Percentiles rank a stretch among this genome's conserved stretches.
Evolutionary conservation across 225 moss, liverwort and hornwort species (phyloP).

Genomic region (Thuidium tamariscinum): DNA sequence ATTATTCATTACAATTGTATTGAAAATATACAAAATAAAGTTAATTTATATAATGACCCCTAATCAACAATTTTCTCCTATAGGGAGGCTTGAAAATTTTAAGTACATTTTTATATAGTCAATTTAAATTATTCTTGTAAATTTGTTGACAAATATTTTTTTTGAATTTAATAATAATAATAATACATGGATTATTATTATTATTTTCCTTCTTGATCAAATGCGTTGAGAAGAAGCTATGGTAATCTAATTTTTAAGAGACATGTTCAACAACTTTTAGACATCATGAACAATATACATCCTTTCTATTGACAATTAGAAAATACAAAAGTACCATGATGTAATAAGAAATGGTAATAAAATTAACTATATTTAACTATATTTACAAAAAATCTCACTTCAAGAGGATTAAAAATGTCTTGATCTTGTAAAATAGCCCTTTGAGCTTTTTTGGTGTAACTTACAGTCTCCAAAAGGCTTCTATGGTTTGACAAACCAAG

Average conservation of each 20-base stretch:
- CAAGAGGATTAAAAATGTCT: accelerated
- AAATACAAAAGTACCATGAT: neutral
- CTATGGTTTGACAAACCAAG: no score
- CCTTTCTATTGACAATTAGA: accelerated
- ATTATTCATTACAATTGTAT: accelerated
- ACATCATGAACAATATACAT: accelerated
- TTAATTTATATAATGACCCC: neutral
- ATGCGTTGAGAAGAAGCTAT: accelerated
- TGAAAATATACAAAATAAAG: neutral
- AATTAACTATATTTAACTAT: no score
- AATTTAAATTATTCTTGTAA: neutral
- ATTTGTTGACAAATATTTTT: neutral
- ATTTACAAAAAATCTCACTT: neutral
- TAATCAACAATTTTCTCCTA: accelerated
- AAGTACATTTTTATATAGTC: accelerated
- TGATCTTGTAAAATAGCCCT: accelerated
- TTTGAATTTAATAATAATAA: no score
- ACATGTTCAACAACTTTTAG: accelerated
- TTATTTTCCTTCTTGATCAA: accelerated
- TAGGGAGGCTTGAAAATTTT: accelerated
- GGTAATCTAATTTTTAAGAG: accelerated
- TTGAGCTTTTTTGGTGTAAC: no score
- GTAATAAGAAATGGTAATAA: neutral
- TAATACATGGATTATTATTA: no score
- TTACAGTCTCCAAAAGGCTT: no score